Evolutionary conservation across 768 basidiomycete species (phyloP), one percentile per base, ranked within the genome.

Genomic region (Trichaptum fuscoviolaceum): DNA sequence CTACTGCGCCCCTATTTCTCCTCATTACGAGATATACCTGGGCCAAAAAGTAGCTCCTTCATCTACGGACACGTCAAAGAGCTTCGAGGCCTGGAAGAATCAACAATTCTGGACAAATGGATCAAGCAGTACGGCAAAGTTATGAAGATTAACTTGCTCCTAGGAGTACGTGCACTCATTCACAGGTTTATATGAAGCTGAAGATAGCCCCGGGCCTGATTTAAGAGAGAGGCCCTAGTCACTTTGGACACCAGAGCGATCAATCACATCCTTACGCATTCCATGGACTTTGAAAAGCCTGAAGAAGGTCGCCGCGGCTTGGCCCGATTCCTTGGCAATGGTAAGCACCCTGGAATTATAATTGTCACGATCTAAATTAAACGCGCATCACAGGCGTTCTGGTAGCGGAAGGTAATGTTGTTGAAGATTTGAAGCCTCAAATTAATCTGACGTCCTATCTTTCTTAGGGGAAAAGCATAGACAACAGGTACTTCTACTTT

Each of bases 241-340:
- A 90, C 87, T 0, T 72, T 79, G 64, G 91, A 92, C 70, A 77
- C 84, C 0, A 84, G 84, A 30, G 90, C 89, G 0, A 42, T 92
- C 35, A 81, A 83, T 57, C 86, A 92, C 69, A 78, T 94, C 62
- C 77, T 93, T 15, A 80, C 81, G 68, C 85, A 89, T 65, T 76
- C 76, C 30, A 73, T 82, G 35, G 75, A 79, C 52, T 91, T 87
- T 67, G 82, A 84, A 66, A 91, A 90, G 69, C 81, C 87, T 0
- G 77, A 79, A 9, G 69, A 72, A 0, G 69, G 75, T 7, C 77
- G 83, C 12, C 77, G 74, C 35, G 72, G 64, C 42, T 72, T 89
- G 7, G 67, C 73, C 17, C 74, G 73, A 12, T 71, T 88, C 27
- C 73, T 89, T 15, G 81, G 81, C 0, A 68, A 75, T 71, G 81